Evolutionary conservation across 352 stramenopile species (phyloP), one percentile per base, ranked within the genome.

Genomic region (Phytophthora parvispora): DNA sequence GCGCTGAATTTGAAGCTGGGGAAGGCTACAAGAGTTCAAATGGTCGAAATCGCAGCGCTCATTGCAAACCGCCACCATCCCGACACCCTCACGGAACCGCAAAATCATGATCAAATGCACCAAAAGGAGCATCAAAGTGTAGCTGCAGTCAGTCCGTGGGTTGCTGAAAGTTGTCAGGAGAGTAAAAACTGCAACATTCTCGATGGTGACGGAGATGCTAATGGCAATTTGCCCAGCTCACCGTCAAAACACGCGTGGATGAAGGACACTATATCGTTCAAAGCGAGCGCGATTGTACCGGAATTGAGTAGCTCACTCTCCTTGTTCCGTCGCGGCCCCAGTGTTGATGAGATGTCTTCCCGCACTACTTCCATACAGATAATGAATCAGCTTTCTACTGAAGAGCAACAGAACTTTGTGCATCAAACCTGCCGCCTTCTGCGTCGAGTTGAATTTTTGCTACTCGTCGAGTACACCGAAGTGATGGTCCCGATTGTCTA

Each of bases 391-490:
- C 34, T 76, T 45, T 58, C 55, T 18, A 3, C 60, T 16, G 24
- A 65, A 36, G 57, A 68, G 38, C 47, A 45, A 15, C 59, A 69
- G n/a, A 54, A 61, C 31, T 72, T 72, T 8, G 69, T 76, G 2
- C 60, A 67, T 29, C 65, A 77, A 59, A 74, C 62, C n/a, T 67
- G 75, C 10, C 63, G 66, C 20, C 58, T 84, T 2, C 66, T 81
- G 7, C 57, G 77, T n/a, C 69, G 69, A 28, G 45, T 67, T 51
- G 69, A 80, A 54, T 78, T 81, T 61, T 38, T 78, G 1, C 24
- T 78, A 32, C 53, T 81, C 9, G 34, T 79, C n/a, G 76, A 84
- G 53, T 84, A 75, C 59, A 64, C 62, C 0, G 69, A 81, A 45
- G 63, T 81, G 2, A 74, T 81, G 47, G 55, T 81, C 6, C 76